Evolutionary conservation across 805 yeast genomes (phyloP), one percentile per base, ranked within the genome.

Genomic region (Starmerella powellii): DNA sequence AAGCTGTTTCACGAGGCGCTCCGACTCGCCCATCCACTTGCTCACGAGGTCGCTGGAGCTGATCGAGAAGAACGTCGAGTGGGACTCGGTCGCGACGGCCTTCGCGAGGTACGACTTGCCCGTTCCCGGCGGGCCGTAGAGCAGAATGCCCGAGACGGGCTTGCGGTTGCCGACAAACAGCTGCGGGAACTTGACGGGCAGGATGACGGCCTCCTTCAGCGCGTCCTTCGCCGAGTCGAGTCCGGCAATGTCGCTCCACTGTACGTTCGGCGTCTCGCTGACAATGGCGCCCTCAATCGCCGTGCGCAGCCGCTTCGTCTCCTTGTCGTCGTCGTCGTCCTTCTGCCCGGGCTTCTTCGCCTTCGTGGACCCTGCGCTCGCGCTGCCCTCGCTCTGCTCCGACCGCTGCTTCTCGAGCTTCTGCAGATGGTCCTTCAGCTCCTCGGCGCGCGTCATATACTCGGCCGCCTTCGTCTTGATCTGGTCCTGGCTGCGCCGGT

Each of bases 11-110:
- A 91, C 97, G 44, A 91, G 73, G 62, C 97, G 76, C 63, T 91
- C 98, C 20, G 93, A 79, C 62, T 91, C 98, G 55, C 98, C 98
- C 96, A 88, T 88, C 98, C 98, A 91, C 62, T 91, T 91, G 51
- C 94, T 80, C 3, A 91, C 97, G 55, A 91, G 71, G 62, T 91
- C 98, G 12, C 94, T 82, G 0, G 95, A 85, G n/a, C 94, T 80
- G 1, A 91, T 94, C 2, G 95, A 82, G 63, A 91, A 91, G 55
- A 91, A 91, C 0, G 98, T 91, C 0, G 96, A 84, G 60, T 88
- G 86, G 38, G 97, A 95, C 56, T 91, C 98, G 0, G 98, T 91
- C 20, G 98, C 98, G 8, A 91, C 97, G 0, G 98, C 98, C 60
- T 91, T 91, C 10, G 98, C 98, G 45, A 91, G 66, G 57, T 79